Percentiles rank a stretch among this genome's conserved stretches.
Evolutionary conservation across 345 rosid species (phyloP).

Genomic region (Aethionema arabicum): DNA sequence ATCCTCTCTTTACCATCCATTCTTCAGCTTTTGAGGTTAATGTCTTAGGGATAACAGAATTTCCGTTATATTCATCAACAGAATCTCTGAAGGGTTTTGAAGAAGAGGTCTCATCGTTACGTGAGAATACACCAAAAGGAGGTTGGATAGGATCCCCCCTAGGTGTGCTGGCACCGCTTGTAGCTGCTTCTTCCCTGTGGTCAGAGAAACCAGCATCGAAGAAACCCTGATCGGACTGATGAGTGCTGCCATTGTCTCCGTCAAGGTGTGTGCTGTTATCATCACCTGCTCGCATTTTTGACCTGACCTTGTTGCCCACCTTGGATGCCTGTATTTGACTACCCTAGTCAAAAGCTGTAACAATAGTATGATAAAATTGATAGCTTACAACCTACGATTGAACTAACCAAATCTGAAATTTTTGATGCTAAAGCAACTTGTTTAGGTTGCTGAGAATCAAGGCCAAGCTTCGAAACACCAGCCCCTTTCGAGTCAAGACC

Average conservation of each 20-base stretch:
- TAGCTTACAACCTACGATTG: not conserved
- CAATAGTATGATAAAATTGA: conserved; percentile 4
- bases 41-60: conserved; percentile 59
- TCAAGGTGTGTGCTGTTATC: conserved; percentile 49
- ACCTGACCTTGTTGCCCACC: conserved; percentile 81
- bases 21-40: conserved; percentile 80
- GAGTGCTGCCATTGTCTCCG: conserved; percentile 76
- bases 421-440: conserved; percentile 82
- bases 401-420: conserved; percentile 82
- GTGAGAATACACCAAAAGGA: conserved; percentile 58
- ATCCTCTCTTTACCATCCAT: conserved; percentile 75
- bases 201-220: conserved; percentile 56
- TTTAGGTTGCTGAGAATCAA: conserved; percentile 88
- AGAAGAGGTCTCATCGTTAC: conserved; percentile 49
- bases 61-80: conserved; percentile 70
- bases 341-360: conserved; percentile 36
- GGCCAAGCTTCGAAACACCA: conserved; percentile 57
- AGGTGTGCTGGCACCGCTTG: conserved; percentile 78
- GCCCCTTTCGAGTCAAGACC: conserved; percentile 66
- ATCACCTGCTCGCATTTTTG: conserved; percentile 66
- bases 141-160: conserved; percentile 61
- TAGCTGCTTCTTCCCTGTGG: conserved; percentile 69
- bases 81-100: conserved; percentile 49
- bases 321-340: conserved; percentile 64
- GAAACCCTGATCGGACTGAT: conserved; percentile 66